Conservation (phyloP, 2,329 filamentous ascomycete species). For the Sclerotinia borealis region DNA sequence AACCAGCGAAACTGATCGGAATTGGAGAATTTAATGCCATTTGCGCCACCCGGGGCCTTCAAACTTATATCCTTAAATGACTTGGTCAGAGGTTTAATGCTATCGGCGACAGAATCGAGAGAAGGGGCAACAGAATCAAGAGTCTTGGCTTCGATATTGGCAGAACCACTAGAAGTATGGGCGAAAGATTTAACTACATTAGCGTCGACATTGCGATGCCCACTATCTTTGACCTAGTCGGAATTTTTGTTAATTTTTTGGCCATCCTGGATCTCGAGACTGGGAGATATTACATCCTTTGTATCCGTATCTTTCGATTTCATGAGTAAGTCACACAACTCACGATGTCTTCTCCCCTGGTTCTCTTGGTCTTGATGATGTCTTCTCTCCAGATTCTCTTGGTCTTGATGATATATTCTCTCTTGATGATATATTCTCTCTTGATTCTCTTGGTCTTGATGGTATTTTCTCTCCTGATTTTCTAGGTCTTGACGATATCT, state of each 20-base stretch:
- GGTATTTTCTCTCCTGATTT: background rate
- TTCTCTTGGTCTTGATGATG: background rate
- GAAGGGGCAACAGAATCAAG: background rate
- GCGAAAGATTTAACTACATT: background rate
- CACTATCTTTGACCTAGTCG: background rate
- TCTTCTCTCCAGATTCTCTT: background rate
- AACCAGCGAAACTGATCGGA: background rate
- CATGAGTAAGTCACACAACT: background rate
- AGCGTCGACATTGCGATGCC: background rate
- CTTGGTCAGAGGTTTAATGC: background rate
- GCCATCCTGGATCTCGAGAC: background rate
- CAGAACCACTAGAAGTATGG: background rate
- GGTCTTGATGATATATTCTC: no score
- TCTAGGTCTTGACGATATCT: background rate
- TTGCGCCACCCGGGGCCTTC: background rate
- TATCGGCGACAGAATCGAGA: background rate
- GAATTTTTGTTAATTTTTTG: accelerated
- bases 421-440: no score
- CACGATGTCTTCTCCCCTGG: background rate
- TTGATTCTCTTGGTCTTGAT: background rate
- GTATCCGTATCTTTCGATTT: background rate
- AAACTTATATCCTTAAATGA: background rate
- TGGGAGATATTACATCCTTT: accelerated
- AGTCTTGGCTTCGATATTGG: background rate
- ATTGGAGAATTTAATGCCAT: accelerated